Evolutionary conservation across 2,329 filamentous ascomycete genomes (phyloP), one percentile per base, ranked within the genome.

Genomic region (Cercospora sojina): DNA sequence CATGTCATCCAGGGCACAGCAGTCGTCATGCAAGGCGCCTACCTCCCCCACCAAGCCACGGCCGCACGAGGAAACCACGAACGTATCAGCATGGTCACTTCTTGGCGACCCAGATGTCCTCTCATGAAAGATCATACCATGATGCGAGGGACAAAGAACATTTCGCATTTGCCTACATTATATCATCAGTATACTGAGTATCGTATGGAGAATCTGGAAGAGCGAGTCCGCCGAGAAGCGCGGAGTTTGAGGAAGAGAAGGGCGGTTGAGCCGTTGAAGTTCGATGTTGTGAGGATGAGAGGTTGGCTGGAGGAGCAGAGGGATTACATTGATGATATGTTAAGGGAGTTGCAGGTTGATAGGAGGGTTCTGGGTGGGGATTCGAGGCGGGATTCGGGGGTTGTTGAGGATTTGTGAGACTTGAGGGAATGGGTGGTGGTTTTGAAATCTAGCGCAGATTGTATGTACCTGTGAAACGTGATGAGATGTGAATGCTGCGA

Each of bases 31-130:
- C 88, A 90, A 75, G 88, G 88, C 16, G 82, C 88, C 23, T 89
- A 90, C 77, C 88, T 90, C 67, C 84, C 86, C 69, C 88, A 90
- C 74, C 83, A 86, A 66, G 88, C 88, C 1, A 80, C 89, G 18
- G 84, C 83, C 12, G 85, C 87, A 9, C 77, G 86, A 1, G 86
- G 86, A 18, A 81, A 81, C 4, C 82, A 83, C 25, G 88, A 90
- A 75, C 84, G 88, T 35, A 89, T 90, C 76, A 86, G 82, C 51
- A 87, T 88, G 79, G 87, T 90, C 59, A 90, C 88, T 0, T 87
- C 86, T 3, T 90, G 89, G 79, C 83, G 88, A 9, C 87, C 88
- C 1, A 84, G 82, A 60, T 83, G 81, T 23, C 80, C 87, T 1
- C 79, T 78, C 20, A 73, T 86, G 49, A 82, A 81, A 16, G 88